Percentiles rank a stretch among this genome's conserved stretches.
Evolutionary conservation across 345 rosid species (phyloP).

Genomic region (Salix dunnii): DNA sequence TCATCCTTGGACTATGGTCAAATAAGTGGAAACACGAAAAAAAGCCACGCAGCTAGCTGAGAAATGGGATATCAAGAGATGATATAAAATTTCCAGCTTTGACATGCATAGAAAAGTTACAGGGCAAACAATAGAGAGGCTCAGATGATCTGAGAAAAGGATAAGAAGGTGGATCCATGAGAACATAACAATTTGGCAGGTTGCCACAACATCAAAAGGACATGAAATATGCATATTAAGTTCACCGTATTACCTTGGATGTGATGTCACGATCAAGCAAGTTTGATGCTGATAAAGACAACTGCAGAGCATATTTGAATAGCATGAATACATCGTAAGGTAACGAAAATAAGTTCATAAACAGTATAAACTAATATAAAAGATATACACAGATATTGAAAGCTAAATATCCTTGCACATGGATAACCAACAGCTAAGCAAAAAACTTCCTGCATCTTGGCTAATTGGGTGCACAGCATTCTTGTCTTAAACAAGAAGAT

Average conservation of each 20-base stretch:
- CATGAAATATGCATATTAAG: not conserved
- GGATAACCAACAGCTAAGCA: too few species aligned
- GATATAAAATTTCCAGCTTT: too few species aligned
- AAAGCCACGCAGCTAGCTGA: too few species aligned
- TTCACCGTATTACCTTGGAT: slow-evolving; percentile 54
- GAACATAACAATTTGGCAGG: not conserved
- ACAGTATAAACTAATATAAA: not conserved
- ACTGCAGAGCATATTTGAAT: slow-evolving; percentile 38
- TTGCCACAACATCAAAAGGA: not conserved
- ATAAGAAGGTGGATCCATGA: not conserved
- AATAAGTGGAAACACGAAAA: too few species aligned
- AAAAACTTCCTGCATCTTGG: too few species aligned
- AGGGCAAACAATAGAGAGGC: not conserved
- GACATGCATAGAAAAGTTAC: not conserved
- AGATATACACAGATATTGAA: not conserved
- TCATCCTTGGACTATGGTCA: too few species aligned
- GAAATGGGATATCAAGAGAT: too few species aligned
- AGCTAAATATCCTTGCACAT: not conserved
- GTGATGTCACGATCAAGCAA: slow-evolving; percentile 65
- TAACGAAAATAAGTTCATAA: not conserved
- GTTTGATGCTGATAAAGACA: slow-evolving; percentile 66
- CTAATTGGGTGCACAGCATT: not conserved
- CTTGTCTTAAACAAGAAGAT: not conserved
- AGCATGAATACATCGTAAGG: not conserved
- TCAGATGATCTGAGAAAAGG: not conserved